These are phyloP conservation scores for Hyaloperonospora brassicae DNA, from an alignment of 352 stramenopile species.

Conservation along the genomic window DNA sequence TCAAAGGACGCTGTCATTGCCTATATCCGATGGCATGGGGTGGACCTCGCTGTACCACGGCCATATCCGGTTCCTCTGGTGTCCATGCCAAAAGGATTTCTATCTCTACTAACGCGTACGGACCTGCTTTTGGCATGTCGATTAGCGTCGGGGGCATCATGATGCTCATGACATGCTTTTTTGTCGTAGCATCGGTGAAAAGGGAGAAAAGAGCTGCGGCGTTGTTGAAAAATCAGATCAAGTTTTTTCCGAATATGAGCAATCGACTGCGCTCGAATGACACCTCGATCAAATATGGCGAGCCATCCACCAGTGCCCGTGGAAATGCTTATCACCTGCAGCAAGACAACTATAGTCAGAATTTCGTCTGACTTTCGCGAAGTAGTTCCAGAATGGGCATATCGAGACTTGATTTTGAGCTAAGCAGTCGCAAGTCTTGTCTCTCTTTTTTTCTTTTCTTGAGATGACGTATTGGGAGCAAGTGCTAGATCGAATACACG, in stretches of 20 bases:
- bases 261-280: background rate
- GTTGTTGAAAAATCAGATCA: slow-evolving; percentile 12
- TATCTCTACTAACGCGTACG: slow-evolving; percentile 23
- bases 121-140: slow-evolving; percentile 28
- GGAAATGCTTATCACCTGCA: background rate
- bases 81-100: slow-evolving; percentile 4
- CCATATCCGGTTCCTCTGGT: slow-evolving; percentile 18
- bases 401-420: too few species aligned
- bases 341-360: slow-evolving; percentile 21
- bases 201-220: slow-evolving; percentile 10
- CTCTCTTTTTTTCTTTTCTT: too few species aligned
- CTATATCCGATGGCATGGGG: slow-evolving; percentile 37
- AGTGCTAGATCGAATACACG: too few species aligned
- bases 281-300: background rate
- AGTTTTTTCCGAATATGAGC: background rate
- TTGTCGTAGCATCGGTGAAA: slow-evolving; percentile 13
- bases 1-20: slow-evolving; percentile 48
- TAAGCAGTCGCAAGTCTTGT: too few species aligned
- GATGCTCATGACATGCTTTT: slow-evolving; percentile 27
- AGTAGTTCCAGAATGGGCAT: too few species aligned
- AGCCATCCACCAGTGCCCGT: background rate
- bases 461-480: too few species aligned
- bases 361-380: slow-evolving; percentile 18
- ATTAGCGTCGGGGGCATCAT: slow-evolving; percentile 24
- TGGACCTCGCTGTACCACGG: slow-evolving; percentile 45